A percentile compares a stretch with the other conserved stretches of the same genome.
phyloP scores from a whole-genome alignment of 2,329 filamentous ascomycete genomes.

The Pseudophaeomoniella oleicola region DNA sequence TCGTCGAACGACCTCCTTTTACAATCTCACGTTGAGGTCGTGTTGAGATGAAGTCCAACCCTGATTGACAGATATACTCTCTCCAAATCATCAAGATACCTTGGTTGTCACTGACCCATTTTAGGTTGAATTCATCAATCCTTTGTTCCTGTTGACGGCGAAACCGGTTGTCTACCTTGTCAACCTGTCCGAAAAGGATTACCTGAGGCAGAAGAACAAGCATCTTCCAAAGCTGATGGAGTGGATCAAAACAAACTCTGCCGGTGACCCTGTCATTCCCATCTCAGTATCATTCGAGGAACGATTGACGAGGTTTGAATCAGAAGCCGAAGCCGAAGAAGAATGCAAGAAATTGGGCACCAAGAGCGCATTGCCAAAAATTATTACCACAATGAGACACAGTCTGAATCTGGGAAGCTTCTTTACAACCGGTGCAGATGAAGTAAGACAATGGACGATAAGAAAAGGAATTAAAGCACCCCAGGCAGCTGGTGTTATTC shows the following conservation, averaged over 20 bases:
- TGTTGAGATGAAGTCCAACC: slow-evolving; percentile 72
- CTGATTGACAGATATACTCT: slow-evolving; percentile 44
- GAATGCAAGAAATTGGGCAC: slow-evolving; percentile 81
- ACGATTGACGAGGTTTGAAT: slow-evolving; percentile 66
- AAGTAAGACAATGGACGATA: slow-evolving; percentile 97
- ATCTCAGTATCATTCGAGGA: slow-evolving; percentile 90
- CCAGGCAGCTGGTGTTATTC: slow-evolving; percentile 92
- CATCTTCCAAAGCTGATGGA: slow-evolving; percentile 83
- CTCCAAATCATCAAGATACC: slow-evolving; percentile 9
- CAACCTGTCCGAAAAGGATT: slow-evolving; percentile 95
- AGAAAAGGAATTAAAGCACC: slow-evolving; percentile 94
- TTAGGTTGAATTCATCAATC: slow-evolving; percentile 95
- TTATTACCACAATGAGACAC: slow-evolving; percentile 86
- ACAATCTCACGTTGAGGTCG: slow-evolving; percentile 59
- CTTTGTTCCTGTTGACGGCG: slow-evolving; percentile 82
- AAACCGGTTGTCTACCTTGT: slow-evolving; percentile 96
- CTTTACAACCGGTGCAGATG: slow-evolving; percentile 91
- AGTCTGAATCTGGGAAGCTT: slow-evolving; percentile 81
- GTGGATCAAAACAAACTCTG: slow-evolving; percentile 85
- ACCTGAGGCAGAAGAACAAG: slow-evolving; percentile 99
- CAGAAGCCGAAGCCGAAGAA: slow-evolving; percentile 60
- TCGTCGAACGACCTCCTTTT: slow-evolving; percentile 81
- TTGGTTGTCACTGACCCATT: slow-evolving; percentile 7
- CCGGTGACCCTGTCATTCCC: slow-evolving; percentile 80
- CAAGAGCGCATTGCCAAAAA: slow-evolving; percentile 81